These are phyloP conservation scores for Fusarium solani-melongenae DNA, from an alignment of 2,329 filamentous ascomycete genomes.

Conservation along the genomic window DNA sequence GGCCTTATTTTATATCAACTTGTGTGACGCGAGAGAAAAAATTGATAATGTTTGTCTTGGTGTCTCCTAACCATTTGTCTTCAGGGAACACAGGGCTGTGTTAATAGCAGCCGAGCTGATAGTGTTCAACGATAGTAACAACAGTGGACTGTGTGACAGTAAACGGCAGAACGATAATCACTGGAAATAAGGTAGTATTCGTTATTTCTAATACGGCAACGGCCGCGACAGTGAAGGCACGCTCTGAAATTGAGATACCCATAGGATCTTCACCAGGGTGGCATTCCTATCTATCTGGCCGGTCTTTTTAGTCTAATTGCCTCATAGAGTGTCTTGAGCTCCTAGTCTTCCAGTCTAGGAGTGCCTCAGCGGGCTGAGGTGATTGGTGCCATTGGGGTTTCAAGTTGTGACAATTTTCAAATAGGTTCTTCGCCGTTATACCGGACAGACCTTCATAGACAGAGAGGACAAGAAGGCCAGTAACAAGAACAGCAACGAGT, in stretches of 20 bases:
- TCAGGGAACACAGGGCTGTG: fast-evolving
- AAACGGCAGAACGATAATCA: fast-evolving
- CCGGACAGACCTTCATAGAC: fast-evolving
- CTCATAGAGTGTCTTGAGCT: not conserved
- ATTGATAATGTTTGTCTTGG: not conserved
- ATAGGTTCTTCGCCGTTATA: not conserved
- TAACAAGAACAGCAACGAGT: not conserved
- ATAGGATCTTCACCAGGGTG: not conserved
- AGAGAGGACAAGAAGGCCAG: not conserved
- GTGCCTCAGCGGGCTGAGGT: not conserved
- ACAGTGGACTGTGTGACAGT: too few relatives aligned
- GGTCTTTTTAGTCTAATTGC: fast-evolving
- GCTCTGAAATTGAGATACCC: not conserved
- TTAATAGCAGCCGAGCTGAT: too few relatives aligned
- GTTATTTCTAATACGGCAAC: too few relatives aligned
- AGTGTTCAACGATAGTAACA: not conserved
- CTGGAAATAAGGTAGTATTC: too few relatives aligned
- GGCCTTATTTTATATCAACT: not conserved
- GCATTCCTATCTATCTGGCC: not conserved
- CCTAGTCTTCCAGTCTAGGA: fast-evolving
- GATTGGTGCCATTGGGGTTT: too few relatives aligned
- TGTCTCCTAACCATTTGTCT: not conserved
- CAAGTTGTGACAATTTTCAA: not conserved
- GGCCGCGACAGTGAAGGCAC: not conserved
- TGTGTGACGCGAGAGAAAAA: fast-evolving